Base-by-base conservation (phyloP, 2,329 filamentous ascomycete species). In the Metarhizium brunneum region DNA sequence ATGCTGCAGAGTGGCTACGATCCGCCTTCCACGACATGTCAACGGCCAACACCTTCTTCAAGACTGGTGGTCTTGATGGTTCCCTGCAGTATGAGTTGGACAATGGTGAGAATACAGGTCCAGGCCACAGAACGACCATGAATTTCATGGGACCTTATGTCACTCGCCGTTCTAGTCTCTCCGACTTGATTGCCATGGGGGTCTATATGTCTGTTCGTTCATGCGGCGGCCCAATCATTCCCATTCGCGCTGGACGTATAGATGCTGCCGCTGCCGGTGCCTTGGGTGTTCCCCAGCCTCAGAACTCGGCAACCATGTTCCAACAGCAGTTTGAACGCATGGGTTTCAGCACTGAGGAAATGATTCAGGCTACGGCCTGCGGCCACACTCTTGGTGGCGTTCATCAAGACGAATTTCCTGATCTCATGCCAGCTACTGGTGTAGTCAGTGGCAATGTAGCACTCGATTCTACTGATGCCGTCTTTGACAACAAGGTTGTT, bases 21-120 rank as follows among this genome's bases (percentile, higher is more conserved):
- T 76, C 79, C 3, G 82, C 76, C 29, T 85, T 85, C 58, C 82
- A 85, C 66, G 82, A 85, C 64, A 82, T 84, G 76, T 71, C 79
- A 4, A 81, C 80, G 2, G 76, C 73, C 35, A 82, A 80, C 61
- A 65, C 69, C 13, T 75, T 68, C 58, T 72, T 69, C 35, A 71
- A 72, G 42, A 68, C 66, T 4, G 82, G 82, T 40, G 83, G 83
- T 1, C 58, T 85, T 42, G 83, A 86, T 61, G 82, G 70, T 14
- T 85, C 82, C 4, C 69, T 86, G 35, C 78, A 82, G 58, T 86
- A 79, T 61, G 82, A 85, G 67, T 67, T 83, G 20, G 69, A 66
- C 35, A 76, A 73, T 55, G 72, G 74, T 42, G 82, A 85, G 60
- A 84, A 85, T 60, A 69, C 76, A 2, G 82, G 82, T 0, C 72